A percentile compares a stretch with the other conserved stretches of the same genome.
These are phyloP conservation scores for Scheffersomyces lignicola DNA, from an alignment of 1,139 yeast genomes.

Conservation along the genomic window DNA sequence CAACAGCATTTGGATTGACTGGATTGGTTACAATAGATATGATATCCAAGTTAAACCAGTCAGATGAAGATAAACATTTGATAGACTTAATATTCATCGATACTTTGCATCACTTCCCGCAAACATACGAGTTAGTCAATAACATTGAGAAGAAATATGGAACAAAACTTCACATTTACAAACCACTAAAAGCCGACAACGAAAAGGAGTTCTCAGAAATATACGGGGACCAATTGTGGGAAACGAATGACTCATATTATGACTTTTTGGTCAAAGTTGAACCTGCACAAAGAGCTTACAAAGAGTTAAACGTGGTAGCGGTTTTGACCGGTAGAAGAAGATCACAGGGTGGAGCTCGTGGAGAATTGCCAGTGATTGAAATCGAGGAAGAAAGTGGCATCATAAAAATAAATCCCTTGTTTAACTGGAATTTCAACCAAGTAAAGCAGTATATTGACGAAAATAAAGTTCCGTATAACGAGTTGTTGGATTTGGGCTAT, in stretches of 20 bases:
- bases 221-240: conserved; percentile 84
- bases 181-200: conserved; percentile 56
- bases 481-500: conserved; percentile 79
- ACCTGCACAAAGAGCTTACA: conserved; percentile 85
- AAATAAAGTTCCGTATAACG: conserved; percentile 81
- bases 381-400: conserved; percentile 67
- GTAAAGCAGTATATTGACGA: conserved; percentile 70
- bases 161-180: conserved; percentile 59
- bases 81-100: conserved; percentile 84
- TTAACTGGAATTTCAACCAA: conserved; percentile 75
- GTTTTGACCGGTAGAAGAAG: conserved; percentile 91
- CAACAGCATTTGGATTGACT: conserved; percentile 93
- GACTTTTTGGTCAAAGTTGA: conserved; percentile 91
- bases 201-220: conserved; percentile 65
- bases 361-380: conserved; percentile 74
- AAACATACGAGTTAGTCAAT: conserved; percentile 76
- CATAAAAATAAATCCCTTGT: conserved; percentile 85
- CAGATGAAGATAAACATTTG: conserved; percentile 32
- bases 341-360: conserved; percentile 86
- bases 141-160: conserved; percentile 55
- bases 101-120: conserved; percentile 91
- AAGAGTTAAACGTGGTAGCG: conserved; percentile 67
- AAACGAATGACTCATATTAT: conserved; percentile 72
- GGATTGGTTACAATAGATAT: conserved; percentile 89
- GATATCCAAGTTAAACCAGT: conserved; percentile 52